Conservation (phyloP, 2,329 filamentous ascomycete genomes). For the Ceratocystiopsis brevicomis region DNA sequence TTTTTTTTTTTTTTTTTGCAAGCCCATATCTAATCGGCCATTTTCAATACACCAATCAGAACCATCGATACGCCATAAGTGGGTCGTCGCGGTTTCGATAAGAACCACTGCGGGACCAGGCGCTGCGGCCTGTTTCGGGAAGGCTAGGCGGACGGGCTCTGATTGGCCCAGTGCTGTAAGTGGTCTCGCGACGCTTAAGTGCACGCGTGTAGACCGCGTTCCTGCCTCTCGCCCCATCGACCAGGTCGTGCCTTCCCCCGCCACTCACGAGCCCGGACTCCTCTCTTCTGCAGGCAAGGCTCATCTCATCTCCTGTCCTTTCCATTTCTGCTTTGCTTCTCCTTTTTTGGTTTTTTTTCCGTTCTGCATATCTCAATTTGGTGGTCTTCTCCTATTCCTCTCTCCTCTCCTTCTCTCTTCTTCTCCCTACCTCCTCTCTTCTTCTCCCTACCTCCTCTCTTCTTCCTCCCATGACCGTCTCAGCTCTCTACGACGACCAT, state of each 20-base stretch:
- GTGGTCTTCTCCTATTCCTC: background rate
- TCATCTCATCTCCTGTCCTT: too few species aligned
- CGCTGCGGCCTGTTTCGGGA: slow-evolving; percentile 1
- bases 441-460: background rate
- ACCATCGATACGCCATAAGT: slow-evolving; percentile 1
- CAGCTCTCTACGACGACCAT: slow-evolving; percentile 2
- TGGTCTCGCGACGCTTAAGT: slow-evolving; percentile 4
- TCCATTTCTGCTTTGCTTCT: too few species aligned
- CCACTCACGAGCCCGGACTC: slow-evolving; percentile 4
- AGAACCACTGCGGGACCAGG: background rate
- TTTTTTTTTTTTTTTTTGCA: slow-evolving; percentile 4
- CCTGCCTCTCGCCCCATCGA: slow-evolving; percentile 3
- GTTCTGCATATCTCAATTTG: background rate
- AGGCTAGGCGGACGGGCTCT: background rate
- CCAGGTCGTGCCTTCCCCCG: slow-evolving; percentile 8
- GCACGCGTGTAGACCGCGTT: slow-evolving; percentile 8
- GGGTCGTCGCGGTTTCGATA: slow-evolving; percentile 2
- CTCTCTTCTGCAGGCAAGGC: too few species aligned
- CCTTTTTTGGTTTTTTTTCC: background rate
- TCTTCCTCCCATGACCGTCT: too few species aligned
- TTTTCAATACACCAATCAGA: slow-evolving; percentile 1
- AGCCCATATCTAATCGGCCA: background rate
- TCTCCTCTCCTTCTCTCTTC: background rate
- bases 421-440: background rate
- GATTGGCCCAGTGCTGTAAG: slow-evolving; percentile 7